Evolutionary conservation across 371 early-diverging fungal genomes (phyloP).

Genomic region (Parasitella parasitica): DNA sequence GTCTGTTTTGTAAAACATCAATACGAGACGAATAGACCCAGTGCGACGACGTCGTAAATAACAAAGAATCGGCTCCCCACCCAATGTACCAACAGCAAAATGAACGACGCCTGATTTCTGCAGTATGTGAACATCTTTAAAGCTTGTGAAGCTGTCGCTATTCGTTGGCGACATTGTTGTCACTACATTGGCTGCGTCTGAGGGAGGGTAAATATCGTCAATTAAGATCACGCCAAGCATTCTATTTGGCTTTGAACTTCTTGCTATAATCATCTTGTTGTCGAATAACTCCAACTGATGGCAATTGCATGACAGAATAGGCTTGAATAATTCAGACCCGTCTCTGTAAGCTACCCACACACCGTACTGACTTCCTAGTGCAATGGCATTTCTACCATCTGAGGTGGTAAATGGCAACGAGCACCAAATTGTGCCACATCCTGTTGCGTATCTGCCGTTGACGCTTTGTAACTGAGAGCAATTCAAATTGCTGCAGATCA

Average conservation of each 20-base stretch:
- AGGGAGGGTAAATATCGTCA: constrained; percentile 4
- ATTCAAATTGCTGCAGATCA: background rate
- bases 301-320: constrained; percentile 9
- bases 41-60: constrained; percentile 21
- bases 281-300: constrained; percentile 17
- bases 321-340: constrained; percentile 5
- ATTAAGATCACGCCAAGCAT: constrained; percentile 10
- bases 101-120: constrained; percentile 15
- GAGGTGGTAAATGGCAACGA: constrained; percentile 13
- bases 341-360: constrained; percentile 16
- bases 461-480: constrained; percentile 4
- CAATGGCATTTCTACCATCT: constrained; percentile 12
- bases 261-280: constrained; percentile 4
- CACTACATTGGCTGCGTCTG: background rate
- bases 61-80: constrained; percentile 14
- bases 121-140: constrained; percentile 4
- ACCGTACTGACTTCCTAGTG: constrained; percentile 13
- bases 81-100: constrained; percentile 19
- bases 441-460: constrained; percentile 6
- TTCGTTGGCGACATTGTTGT: background rate
- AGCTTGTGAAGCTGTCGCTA: background rate
- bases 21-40: constrained; percentile 15
- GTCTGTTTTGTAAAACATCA: constrained; percentile 16
- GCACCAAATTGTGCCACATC: constrained; percentile 22
- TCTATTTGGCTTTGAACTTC: constrained; percentile 7